A percentile compares a stretch with the other conserved stretches of the same genome.
These are phyloP conservation scores for Penicillium chermesinum DNA, from an alignment of 495 filamentous ascomycete genomes.

Conservation along the genomic window DNA sequence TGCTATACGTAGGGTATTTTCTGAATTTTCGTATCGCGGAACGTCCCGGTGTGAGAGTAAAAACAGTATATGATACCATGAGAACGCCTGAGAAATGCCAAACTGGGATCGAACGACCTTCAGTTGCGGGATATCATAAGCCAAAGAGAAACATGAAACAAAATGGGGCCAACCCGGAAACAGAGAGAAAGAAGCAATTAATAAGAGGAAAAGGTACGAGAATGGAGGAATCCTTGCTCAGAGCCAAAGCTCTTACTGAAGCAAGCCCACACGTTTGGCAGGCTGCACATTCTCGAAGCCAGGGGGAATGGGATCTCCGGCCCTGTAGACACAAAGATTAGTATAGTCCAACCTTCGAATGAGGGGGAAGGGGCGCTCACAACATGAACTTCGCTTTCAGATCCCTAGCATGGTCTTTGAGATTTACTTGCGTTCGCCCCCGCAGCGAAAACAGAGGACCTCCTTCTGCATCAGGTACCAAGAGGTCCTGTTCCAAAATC, in stretches of 20 bases:
- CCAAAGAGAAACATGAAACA: background rate
- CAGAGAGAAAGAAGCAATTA: too few species aligned
- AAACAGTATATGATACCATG: too few species aligned
- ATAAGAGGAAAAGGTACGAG: too few species aligned
- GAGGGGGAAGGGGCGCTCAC: background rate
- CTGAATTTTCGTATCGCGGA: background rate
- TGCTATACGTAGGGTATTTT: background rate
- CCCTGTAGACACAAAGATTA: background rate
- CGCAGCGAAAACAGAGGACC: conserved; percentile 31
- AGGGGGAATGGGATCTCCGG: background rate
- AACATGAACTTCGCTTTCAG: background rate
- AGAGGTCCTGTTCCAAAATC: conserved; percentile 25
- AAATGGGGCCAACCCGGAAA: background rate
- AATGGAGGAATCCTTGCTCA: too few species aligned
- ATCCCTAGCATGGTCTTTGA: conserved; percentile 72
- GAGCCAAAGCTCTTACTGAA: too few species aligned
- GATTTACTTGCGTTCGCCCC: conserved; percentile 67
- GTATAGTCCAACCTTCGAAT: background rate
- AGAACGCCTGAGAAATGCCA: too few species aligned
- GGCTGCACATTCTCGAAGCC: background rate
- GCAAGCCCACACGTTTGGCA: background rate
- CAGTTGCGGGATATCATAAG: too few species aligned
- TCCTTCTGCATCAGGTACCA: conserved; percentile 15
- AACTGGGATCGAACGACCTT: too few species aligned
- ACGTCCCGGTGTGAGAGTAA: too few species aligned